A percentile compares a stretch with the other conserved stretches of the same genome.
phyloP scores from a whole-genome alignment of 371 early-diverging fungal species.

The Mortierella sp. region DNA sequence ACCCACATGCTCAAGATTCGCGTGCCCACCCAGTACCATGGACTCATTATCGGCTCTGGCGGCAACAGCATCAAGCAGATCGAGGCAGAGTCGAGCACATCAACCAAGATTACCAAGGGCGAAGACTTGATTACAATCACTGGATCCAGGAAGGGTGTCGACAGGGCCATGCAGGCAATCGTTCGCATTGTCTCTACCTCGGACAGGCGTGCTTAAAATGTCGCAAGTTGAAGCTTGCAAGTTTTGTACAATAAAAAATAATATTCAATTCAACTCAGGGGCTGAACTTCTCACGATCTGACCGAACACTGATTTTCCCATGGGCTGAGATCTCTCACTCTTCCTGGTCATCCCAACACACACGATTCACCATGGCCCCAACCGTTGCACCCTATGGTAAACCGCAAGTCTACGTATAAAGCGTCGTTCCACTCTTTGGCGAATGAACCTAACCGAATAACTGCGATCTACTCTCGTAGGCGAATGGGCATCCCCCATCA shows the following conservation, averaged over 20 bases:
- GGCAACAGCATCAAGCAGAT: conserved; percentile 66
- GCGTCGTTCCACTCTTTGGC: neutral
- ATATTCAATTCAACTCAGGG: no score
- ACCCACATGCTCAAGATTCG: conserved; percentile 55
- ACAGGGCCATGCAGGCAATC: conserved; percentile 59
- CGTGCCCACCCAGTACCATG: conserved; percentile 65
- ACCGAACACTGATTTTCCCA: no score
- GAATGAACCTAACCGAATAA: no score
- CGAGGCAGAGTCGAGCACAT: conserved; percentile 63
- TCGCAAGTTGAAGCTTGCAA: no score
- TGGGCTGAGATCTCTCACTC: no score
- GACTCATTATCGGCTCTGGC: conserved; percentile 70
- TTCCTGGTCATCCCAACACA: no score
- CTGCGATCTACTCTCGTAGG: conserved; percentile 12
- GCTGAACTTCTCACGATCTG: no score
- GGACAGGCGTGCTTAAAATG: conserved; percentile 33
- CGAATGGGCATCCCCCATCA: conserved; percentile 52
- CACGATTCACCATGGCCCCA: conserved; percentile 23
- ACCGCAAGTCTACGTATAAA: neutral
- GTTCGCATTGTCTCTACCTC: conserved; percentile 49
- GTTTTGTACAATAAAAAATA: no score
- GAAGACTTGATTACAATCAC: conserved; percentile 60
- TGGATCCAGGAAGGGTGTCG: conserved; percentile 63
- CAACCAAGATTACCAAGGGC: conserved; percentile 61
- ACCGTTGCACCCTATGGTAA: conserved; percentile 46